A percentile compares a stretch with the other conserved stretches of the same genome.
Conservation (phyloP, 2,329 filamentous ascomycete species). For the Fusarium buxicola region DNA sequence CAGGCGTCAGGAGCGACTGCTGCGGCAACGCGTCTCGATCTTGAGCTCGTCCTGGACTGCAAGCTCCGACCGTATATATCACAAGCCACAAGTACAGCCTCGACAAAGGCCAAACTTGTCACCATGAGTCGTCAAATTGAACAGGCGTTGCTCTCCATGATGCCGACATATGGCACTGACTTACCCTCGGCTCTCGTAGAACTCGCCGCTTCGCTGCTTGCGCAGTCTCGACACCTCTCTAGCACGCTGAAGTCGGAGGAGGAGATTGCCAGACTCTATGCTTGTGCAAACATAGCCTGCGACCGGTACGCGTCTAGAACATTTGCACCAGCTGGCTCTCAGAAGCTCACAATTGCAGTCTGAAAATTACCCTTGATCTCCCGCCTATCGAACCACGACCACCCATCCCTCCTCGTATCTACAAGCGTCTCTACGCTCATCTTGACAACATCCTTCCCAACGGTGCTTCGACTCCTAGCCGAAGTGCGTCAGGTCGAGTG, state of each 20-base stretch:
- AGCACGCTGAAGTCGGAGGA: slow-evolving; percentile 85
- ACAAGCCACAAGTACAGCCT: background rate
- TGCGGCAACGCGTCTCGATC: slow-evolving; percentile 23
- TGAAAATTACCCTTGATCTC: slow-evolving; percentile 81
- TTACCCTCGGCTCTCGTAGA: slow-evolving; percentile 77
- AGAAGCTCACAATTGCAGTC: slow-evolving; percentile 56
- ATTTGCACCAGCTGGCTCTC: no score
- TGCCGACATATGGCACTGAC: slow-evolving; percentile 77
- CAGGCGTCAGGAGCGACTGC: slow-evolving; percentile 22
- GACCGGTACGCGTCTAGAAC: slow-evolving; percentile 68
- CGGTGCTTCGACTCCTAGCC: slow-evolving; percentile 48
- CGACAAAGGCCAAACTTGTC: slow-evolving; percentile 3
- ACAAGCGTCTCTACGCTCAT: slow-evolving; percentile 85
- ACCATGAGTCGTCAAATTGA: slow-evolving; percentile 81
- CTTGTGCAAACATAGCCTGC: slow-evolving; percentile 90
- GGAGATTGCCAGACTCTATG: slow-evolving; percentile 86
- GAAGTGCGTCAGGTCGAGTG: slow-evolving; percentile 43
- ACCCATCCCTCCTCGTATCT: slow-evolving; percentile 82
- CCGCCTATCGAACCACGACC: slow-evolving; percentile 81
- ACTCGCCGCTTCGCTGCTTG: slow-evolving; percentile 78
- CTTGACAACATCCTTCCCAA: slow-evolving; percentile 77
- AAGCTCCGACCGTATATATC: slow-evolving; percentile 1
- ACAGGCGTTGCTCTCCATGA: slow-evolving; percentile 76
- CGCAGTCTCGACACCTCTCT: slow-evolving; percentile 82
- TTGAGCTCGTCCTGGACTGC: slow-evolving; percentile 22